Percentiles rank a stretch among this genome's conserved stretches.
phyloP scores from a whole-genome alignment of 176 grass and related monocot genomes.

The Oropetium thomaeum region DNA sequence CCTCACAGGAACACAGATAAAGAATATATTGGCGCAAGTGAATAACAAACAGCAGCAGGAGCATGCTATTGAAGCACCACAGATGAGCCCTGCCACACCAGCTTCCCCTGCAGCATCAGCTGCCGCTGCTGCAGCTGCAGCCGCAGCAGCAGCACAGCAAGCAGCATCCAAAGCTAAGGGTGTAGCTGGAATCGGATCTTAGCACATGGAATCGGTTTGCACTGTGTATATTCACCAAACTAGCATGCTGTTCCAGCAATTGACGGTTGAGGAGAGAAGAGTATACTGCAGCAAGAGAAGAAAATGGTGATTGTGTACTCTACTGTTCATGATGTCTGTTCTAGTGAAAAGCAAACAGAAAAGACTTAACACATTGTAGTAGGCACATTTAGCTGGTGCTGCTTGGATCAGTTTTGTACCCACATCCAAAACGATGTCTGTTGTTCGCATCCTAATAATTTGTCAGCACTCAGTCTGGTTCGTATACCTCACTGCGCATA shows the following conservation, averaged over 20 bases:
- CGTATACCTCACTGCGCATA: not conserved
- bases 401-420: constrained; percentile 35
- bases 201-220: constrained; percentile 18
- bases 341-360: not conserved
- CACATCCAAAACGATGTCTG: constrained; percentile 6
- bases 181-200: constrained; percentile 78
- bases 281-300: constrained; percentile 31
- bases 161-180: constrained; percentile 78
- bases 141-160: constrained; percentile 61
- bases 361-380: constrained; percentile 26
- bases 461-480: not conserved
- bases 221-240: constrained; percentile 40
- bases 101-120: constrained; percentile 46
- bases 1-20: constrained; percentile 81
- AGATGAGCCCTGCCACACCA: constrained; percentile 54
- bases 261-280: constrained; percentile 6
- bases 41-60: constrained; percentile 53
- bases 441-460: constrained; percentile 40
- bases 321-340: constrained; percentile 30
- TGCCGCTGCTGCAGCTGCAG: constrained; percentile 40
- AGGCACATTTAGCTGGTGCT: constrained; percentile 37
- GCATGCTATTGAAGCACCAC: constrained; percentile 56
- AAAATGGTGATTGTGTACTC: constrained; percentile 30
- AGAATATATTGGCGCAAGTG: constrained; percentile 63
- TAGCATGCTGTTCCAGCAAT: constrained; percentile 35